Conservation (phyloP, 306 rosid species). For the Gynostemma pentaphyllum region DNA sequence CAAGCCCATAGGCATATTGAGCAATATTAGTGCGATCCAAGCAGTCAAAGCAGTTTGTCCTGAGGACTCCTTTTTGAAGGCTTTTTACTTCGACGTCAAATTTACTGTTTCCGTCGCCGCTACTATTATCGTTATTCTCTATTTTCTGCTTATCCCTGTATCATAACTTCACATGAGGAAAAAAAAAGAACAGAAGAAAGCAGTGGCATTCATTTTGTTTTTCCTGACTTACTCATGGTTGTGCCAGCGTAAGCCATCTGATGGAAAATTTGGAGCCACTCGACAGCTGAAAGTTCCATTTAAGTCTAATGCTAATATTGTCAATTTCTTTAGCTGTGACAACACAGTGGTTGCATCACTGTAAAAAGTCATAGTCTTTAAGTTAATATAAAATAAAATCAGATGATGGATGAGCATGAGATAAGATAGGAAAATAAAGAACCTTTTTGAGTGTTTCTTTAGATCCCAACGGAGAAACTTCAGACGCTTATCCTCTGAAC, state of each 20-base stretch:
- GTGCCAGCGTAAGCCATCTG: not conserved
- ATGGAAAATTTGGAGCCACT: not conserved
- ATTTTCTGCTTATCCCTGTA: not conserved
- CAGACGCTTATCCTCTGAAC: slow-evolving; percentile 37
- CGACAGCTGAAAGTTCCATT: slow-evolving; percentile 66
- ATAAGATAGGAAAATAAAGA: slow-evolving; percentile 9
- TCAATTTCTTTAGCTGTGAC: slow-evolving; percentile 46
- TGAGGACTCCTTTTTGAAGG: slow-evolving; percentile 66
- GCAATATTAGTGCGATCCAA: slow-evolving; percentile 97
- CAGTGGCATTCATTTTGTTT: not conserved
- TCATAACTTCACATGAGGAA: not conserved
- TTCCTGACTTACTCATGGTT: not conserved
- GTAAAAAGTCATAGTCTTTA: slow-evolving; percentile 15
- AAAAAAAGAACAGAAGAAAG: not conserved
- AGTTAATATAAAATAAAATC: not conserved
- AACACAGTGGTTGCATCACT: slow-evolving; percentile 61
- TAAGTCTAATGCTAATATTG: slow-evolving; percentile 43
- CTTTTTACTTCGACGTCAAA: slow-evolving; percentile 22
- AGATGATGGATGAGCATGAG: not conserved
- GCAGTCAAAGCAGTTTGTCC: slow-evolving; percentile 97
- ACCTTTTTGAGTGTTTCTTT: slow-evolving; percentile 67
- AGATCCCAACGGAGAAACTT: slow-evolving; percentile 89
- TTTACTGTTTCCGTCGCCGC: slow-evolving; percentile 20
- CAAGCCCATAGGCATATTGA: slow-evolving; percentile 75
- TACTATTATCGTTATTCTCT: not conserved